These are phyloP conservation scores for Fusarium longipes DNA, from an alignment of 2,329 filamentous ascomycete genomes.

Conservation along the genomic window DNA sequence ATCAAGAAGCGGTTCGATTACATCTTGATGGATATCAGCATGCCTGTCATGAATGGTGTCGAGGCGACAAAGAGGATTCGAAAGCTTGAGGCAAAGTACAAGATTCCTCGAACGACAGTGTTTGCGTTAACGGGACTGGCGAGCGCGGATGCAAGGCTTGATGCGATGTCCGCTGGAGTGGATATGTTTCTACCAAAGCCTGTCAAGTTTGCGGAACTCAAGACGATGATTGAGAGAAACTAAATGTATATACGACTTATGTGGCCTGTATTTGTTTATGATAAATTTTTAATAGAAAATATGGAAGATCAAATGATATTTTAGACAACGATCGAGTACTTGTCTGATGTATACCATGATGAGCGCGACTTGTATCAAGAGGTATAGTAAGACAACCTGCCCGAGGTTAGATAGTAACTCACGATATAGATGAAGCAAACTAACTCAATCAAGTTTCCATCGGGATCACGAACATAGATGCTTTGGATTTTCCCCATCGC, in stretches of 20 bases:
- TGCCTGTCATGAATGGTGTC: slow-evolving; percentile 66
- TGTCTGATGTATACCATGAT: rapidly evolving
- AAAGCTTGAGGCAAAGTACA: slow-evolving; percentile 57
- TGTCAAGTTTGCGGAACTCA: slow-evolving; percentile 57
- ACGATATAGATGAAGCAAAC: slow-evolving; percentile 32
- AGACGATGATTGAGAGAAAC: slow-evolving; percentile 46
- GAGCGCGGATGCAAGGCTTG: slow-evolving; percentile 59
- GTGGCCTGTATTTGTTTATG: slow-evolving; percentile 5
- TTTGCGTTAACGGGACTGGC: slow-evolving; percentile 66
- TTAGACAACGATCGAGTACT: not conserved
- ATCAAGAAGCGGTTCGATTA: slow-evolving; percentile 48
- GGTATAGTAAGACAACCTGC: slow-evolving; percentile 10
- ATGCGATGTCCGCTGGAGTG: slow-evolving; percentile 61
- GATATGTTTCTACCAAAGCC: slow-evolving; percentile 65
- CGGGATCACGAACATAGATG: slow-evolving; percentile 70
- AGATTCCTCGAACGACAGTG: slow-evolving; percentile 56
- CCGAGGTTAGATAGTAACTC: rapidly evolving
- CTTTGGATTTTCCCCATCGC: slow-evolving; percentile 66
- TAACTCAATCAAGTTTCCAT: slow-evolving; percentile 72
- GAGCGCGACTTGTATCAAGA: not conserved
- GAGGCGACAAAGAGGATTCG: slow-evolving; percentile 62
- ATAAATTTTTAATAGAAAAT: slow-evolving; percentile 16
- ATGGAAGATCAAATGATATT: not conserved
- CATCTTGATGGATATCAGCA: slow-evolving; percentile 62
- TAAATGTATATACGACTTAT: slow-evolving; percentile 25